Evolutionary conservation across 805 yeast genomes (phyloP).

Genomic region (Teunomyces aglyptinius): DNA sequence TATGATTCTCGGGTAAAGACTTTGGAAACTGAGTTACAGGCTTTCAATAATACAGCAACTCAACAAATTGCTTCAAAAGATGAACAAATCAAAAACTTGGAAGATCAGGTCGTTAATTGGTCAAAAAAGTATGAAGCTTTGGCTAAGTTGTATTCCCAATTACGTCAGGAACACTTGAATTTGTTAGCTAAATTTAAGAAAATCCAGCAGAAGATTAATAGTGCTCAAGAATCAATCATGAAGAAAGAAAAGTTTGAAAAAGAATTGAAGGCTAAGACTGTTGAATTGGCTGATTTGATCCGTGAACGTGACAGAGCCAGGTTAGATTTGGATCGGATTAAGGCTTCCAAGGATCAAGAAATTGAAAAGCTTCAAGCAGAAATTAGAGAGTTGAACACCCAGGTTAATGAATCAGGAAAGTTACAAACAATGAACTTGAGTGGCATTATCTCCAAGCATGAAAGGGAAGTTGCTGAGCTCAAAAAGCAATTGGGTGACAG

Average conservation of each 20-base stretch:
- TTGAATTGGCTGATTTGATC: constrained; percentile 84
- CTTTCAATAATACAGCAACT: constrained; percentile 60
- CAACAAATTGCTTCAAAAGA: constrained; percentile 76
- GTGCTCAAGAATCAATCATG: constrained; percentile 86
- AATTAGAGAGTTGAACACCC: constrained; percentile 57
- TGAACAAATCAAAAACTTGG: constrained; percentile 62
- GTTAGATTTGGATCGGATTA: constrained; percentile 70
- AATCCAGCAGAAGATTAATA: constrained; percentile 79
- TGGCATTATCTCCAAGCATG: constrained; percentile 58
- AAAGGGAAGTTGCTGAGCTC: constrained; percentile 56
- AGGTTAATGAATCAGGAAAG: constrained; percentile 59
- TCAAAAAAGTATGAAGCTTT: constrained; percentile 82
- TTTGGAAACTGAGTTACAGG: constrained; percentile 68
- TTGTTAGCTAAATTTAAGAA: constrained; percentile 75
- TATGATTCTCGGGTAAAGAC: constrained; percentile 83
- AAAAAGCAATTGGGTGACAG: constrained; percentile 33
- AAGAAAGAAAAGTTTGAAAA: constrained; percentile 79
- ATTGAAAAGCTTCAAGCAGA: constrained; percentile 65
- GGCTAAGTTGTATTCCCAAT: constrained; percentile 85
- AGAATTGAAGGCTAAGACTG: constrained; percentile 79
- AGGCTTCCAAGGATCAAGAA: constrained; percentile 63
- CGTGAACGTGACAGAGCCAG: constrained; percentile 88
- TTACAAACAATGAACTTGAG: constrained; percentile 63
- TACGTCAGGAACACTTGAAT: constrained; percentile 87
- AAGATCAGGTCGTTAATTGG: constrained; percentile 78